Conservation (phyloP, 805 yeast species). For the Suhomyces vadensis region DNA sequence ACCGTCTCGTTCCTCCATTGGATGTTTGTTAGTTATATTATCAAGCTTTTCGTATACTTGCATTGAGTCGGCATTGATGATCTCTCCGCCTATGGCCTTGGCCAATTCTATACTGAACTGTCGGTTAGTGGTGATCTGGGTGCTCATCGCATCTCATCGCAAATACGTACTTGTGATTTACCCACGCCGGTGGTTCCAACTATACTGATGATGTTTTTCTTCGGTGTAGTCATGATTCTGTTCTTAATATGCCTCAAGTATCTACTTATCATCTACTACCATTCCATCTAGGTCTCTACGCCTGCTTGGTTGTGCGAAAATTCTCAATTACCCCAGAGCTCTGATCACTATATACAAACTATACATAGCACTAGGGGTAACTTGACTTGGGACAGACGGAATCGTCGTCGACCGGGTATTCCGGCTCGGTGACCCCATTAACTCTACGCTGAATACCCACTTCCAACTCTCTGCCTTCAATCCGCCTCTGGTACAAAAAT, state of each 20-base stretch:
- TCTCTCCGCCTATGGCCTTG: slow-evolving; percentile 73
- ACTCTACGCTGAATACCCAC: slow-evolving; percentile 4
- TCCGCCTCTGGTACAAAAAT: slow-evolving; percentile 51
- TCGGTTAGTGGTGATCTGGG: neutral
- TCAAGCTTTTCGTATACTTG: slow-evolving; percentile 80
- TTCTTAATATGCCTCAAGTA: slow-evolving; percentile 21
- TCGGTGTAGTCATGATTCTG: slow-evolving; percentile 31
- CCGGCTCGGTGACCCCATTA: neutral
- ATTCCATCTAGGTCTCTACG: neutral
- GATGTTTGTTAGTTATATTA: slow-evolving; percentile 90
- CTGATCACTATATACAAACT: neutral
- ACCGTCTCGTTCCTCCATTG: slow-evolving; percentile 70
- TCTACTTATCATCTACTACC: slow-evolving; percentile 5
- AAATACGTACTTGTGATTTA: slow-evolving; percentile 66
- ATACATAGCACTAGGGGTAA: neutral
- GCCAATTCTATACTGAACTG: slow-evolving; percentile 78
- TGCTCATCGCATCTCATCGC: slow-evolving; percentile 2
- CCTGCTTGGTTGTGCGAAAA: neutral
- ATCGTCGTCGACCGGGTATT: neutral
- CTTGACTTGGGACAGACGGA: slow-evolving; percentile 7
- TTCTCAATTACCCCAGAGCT: slow-evolving; percentile 2
- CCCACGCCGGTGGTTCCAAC: slow-evolving; percentile 98
- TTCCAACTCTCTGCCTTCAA: slow-evolving; percentile 56
- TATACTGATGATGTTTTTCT: slow-evolving; percentile 54
- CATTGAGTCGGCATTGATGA: slow-evolving; percentile 96